Base-by-base conservation (phyloP, 2,329 filamentous ascomycete genomes). In the Aschersonia sp. region DNA sequence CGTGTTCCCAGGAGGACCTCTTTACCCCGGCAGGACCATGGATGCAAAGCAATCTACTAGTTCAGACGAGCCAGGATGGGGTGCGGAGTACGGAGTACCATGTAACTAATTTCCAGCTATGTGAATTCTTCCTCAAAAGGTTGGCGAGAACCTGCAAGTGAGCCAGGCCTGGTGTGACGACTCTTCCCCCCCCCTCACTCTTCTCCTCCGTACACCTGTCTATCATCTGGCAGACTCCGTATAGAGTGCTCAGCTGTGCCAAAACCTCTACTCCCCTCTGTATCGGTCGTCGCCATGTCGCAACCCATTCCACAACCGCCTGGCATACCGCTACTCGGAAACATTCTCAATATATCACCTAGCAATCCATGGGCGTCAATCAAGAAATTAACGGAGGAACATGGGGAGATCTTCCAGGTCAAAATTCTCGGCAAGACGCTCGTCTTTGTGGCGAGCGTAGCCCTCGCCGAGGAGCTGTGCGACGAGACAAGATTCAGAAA, bases 401-500 rank as follows among this genome's bases (percentile, higher is more conserved):
- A 66, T 45, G 62, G 63, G 30, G 64, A 67, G 30, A 67, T 67
- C 47, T 66, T 66, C 51, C 58, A 66, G 53, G 56, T 66, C 55
- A 66, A 59, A 30, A 54, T 65, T 4, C 53, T 65, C 4, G 57
- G 58, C 28, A 55, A 60, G 6, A 60, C 58, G 29, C 52, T 66
- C 28, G 54, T 65, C 32, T 76, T 76, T 50, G 65, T 73, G 5
- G 72, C 71, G 9, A 68, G 72, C 46, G 63, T 61, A 5, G 68
- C 65, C n/a, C 65, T 76, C 5, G 65, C 71, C 30, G 63, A 67
- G 30, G 73, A 74, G 54, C 57, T 75, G 2, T 75, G 72, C 54
- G 72, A 77, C 56, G 62, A 75, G 62, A 69, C 64, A 54, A 68
- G 73, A 0, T 77, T 76, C 58, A 69, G 72, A 48, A 77, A 77